A percentile compares a stretch with the other conserved stretches of the same genome.
Conservation (phyloP, 768 basidiomycete genomes). For the Naematelia encephala region DNA sequence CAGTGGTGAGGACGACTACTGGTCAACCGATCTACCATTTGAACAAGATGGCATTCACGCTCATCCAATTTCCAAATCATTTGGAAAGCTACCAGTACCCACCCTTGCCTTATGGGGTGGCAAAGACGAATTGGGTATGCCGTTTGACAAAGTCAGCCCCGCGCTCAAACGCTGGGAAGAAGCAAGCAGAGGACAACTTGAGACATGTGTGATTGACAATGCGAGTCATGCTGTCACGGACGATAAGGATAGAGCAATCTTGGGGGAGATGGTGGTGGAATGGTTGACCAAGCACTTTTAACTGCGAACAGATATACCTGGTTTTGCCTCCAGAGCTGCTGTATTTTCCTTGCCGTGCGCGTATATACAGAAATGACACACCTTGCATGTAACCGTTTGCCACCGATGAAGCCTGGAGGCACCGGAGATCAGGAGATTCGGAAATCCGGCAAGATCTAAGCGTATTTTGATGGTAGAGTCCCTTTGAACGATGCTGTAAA, state of each 20-base stretch:
- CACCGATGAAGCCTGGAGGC: no score
- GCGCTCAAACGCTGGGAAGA: constrained; percentile 29
- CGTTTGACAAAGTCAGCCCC: constrained; percentile 1
- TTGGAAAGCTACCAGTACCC: constrained; percentile 38
- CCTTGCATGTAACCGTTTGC: no score
- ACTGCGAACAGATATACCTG: background rate
- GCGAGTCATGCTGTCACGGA: constrained; percentile 38
- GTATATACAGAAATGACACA: no score
- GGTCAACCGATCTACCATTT: constrained; percentile 40
- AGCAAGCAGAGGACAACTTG: constrained; percentile 19
- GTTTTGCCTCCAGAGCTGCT: no score
- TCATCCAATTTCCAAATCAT: constrained; percentile 24
- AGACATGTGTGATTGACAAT: constrained; percentile 20
- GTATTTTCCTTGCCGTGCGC: no score
- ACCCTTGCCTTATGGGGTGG: constrained; percentile 38
- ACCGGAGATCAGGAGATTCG: no score
- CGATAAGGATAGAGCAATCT: constrained; percentile 16
- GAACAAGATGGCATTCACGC: background rate
- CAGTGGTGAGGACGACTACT: constrained; percentile 50
- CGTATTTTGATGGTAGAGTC: no score
- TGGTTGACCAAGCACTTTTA: constrained; percentile 24
- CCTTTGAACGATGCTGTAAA: no score
- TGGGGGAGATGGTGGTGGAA: constrained; percentile 24
- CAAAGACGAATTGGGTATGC: constrained; percentile 28
- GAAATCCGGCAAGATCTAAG: no score